Base-by-base conservation (phyloP, 202 grass and related monocot genomes). In the Carex sylvatica region DNA sequence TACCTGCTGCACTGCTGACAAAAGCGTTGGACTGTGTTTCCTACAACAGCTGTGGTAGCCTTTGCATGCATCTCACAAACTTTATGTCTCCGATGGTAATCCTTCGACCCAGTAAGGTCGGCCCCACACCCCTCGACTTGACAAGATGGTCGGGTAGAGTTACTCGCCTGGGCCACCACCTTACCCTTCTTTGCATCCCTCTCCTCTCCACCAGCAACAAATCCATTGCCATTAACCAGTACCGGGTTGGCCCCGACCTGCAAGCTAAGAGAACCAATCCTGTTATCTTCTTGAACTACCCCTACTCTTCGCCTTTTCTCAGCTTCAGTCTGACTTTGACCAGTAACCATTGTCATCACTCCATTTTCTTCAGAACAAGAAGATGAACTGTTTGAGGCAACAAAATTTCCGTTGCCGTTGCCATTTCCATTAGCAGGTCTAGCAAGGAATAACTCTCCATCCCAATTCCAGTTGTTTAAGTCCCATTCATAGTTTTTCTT, bases 21-120 rank as follows among this genome's bases (percentile, higher is more conserved):
- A 82, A 99, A 99, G 14, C 93, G 86, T 81, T 99, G 97, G 67
- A 93, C 70, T 5, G 85, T 52, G 61, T 99, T 93, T 44, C 93
- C 80, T 0, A 99, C 91, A 30, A 96, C 65, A 23, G 91, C 93
- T 26, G 93, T 93, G 55, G 12, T 92, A 0, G 93, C 97, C 87
- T 99, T 99, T n/a, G 97, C 89, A 91, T 99, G 97, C 91, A 92
- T 96, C 89, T 94, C 97, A 11, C 97, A 99, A 80, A 99, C 93
- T 67, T 94, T 99, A 87, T 99, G 97, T 7, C 97, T 83, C 9
- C 97, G 84, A 80, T 99, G 97, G 83, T 96, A 99, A 87, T 99
- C 97, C 87, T 92, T 99, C 0, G 88, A 89, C 5, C 36, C 81
- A 36, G 83, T 89, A 82, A 99, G 93, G 80, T 99, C 97, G 0